These are phyloP conservation scores for Phytopythium sindhum DNA, from an alignment of 352 stramenopile genomes.

Conservation along the genomic window DNA sequence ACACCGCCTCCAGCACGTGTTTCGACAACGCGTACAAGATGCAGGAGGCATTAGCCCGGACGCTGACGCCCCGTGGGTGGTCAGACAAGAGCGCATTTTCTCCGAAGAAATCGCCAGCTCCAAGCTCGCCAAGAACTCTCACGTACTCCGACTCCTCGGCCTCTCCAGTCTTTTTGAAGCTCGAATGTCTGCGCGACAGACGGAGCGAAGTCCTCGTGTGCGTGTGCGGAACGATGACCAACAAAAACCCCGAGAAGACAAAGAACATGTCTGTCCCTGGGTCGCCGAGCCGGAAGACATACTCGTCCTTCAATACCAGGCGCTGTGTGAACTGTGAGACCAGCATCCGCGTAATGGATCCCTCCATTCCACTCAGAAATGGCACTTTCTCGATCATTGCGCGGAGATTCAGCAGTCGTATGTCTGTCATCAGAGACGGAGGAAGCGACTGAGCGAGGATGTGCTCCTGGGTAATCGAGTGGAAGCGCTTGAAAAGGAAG, in stretches of 20 bases:
- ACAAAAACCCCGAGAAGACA: conserved; percentile 38
- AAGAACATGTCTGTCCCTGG: conserved; percentile 54
- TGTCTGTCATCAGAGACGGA: conserved; percentile 43
- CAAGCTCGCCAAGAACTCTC: conserved; percentile 23
- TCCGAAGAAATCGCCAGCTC: conserved; percentile 43
- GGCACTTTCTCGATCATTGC: conserved; percentile 49
- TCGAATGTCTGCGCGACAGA: not conserved
- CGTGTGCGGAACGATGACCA: conserved; percentile 10
- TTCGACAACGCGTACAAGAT: conserved; percentile 47
- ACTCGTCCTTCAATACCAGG: conserved; percentile 36
- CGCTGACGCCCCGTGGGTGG: conserved; percentile 25
- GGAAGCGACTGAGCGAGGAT: conserved; percentile 38
- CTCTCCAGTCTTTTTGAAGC: not conserved
- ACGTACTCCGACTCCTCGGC: not conserved
- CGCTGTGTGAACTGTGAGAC: conserved; percentile 38
- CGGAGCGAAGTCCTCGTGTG: not conserved
- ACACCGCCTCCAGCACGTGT: conserved; percentile 41
- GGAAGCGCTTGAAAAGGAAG: conserved; percentile 56
- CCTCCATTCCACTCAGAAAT: conserved; percentile 34
- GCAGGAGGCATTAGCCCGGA: conserved; percentile 43
- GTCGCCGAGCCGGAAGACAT: conserved; percentile 32
- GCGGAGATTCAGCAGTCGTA: conserved; percentile 37
- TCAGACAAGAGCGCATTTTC: conserved; percentile 48
- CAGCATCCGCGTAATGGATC: conserved; percentile 37
- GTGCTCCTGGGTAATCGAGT: conserved; percentile 51